Evolutionary conservation across 805 yeast species (phyloP), one percentile per base, ranked within the genome.

Genomic region (Starmerella powellii): DNA sequence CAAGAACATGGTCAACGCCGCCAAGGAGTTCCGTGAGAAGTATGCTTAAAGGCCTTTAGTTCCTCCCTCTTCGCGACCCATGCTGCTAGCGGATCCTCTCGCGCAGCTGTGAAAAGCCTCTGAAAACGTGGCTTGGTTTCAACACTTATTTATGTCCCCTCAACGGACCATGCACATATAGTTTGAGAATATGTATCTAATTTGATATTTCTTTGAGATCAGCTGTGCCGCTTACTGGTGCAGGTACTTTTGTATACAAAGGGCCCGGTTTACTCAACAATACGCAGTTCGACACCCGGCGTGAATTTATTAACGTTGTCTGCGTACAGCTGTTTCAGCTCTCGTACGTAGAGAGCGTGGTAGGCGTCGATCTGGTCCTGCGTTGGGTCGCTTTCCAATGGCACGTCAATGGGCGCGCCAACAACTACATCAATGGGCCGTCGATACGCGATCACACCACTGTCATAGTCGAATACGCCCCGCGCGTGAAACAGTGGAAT

Each of bases 1-100:
- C 70, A 83, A 94, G 68, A 83, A 91, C 73, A 91, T 91, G 98
- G 97, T 91, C 66, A 91, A 82, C 57, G 97, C 98, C 63, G 97
- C 97, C 63, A 88, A 91, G 77, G 76, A 75, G 71, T 88, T 74
- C 94, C 83, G 93, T 66, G 75, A 67, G 60, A 67, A 71, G 60
- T 70, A 61, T 53, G 49, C 56, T 37, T 46, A 58, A 45, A 38
- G 53, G 29, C 27, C n/a, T n/a, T n/a, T n/a, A n/a, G n/a, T n/a
- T n/a, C n/a, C n/a, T n/a, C n/a, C n/a, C n/a, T n/a, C n/a, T n/a
- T n/a, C n/a, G n/a, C n/a, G n/a, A n/a, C n/a, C n/a, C n/a, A n/a
- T n/a, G n/a, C n/a, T n/a, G n/a, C n/a, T n/a, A n/a, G n/a, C n/a
- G n/a, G n/a, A n/a, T n/a, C n/a, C n/a, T 23, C 26, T 16, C 8